phyloP scores from a whole-genome alignment of 78 protist species.

The Guillardia theta region DNA sequence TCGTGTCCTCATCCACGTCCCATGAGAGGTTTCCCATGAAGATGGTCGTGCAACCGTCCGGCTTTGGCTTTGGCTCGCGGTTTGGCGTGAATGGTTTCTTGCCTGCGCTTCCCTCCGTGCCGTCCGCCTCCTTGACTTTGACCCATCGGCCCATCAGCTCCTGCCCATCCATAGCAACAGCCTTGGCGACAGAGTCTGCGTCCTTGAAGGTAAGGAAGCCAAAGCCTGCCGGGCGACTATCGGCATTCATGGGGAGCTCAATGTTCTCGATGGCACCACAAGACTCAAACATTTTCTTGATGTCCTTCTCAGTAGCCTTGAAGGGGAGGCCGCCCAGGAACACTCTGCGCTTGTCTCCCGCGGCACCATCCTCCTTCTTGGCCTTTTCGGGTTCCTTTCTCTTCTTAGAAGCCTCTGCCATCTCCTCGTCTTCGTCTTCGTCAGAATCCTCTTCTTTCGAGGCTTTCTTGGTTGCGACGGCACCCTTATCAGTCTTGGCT shows the following conservation, averaged over 20 bases:
- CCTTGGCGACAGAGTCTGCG: background rate
- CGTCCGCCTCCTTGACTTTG: background rate
- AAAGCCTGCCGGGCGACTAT: background rate
- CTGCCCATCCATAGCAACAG: background rate
- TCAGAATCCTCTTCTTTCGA: background rate
- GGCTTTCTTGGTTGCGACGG: background rate
- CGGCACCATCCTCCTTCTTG: background rate
- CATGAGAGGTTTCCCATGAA: constrained; percentile 39
- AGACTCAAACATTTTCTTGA: background rate
- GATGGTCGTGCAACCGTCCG: background rate
- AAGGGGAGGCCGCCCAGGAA: background rate
- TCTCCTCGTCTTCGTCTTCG: background rate
- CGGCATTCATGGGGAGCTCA: background rate
- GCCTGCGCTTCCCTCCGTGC: background rate
- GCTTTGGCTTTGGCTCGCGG: background rate
- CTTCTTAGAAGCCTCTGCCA: background rate
- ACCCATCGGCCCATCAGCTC: constrained; percentile 23
- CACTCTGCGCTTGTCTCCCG: background rate
- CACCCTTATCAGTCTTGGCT: background rate
- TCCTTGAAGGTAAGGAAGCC: background rate
- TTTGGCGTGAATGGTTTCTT: background rate
- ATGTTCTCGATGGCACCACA: background rate
- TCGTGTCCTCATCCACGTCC: constrained; percentile 8
- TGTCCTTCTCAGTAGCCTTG: constrained; percentile 13
- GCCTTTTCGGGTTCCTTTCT: background rate